These are phyloP conservation scores for Hypoxylon sp. DNA, from an alignment of 2,329 filamentous ascomycete species.

Conservation along the genomic window DNA sequence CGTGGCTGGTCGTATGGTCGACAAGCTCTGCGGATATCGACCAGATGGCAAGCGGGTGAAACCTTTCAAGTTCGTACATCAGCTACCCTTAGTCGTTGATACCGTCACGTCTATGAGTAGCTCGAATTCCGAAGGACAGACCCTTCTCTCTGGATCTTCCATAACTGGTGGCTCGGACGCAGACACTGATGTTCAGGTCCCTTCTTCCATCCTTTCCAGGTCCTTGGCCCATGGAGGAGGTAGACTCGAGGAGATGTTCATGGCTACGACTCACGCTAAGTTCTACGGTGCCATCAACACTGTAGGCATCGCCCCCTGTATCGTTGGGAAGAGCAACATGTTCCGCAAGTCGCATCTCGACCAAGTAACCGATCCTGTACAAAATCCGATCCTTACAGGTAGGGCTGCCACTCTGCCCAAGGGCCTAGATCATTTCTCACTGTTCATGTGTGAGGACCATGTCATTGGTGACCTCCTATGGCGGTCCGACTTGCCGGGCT, in stretches of 20 bases:
- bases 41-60: constrained; percentile 63
- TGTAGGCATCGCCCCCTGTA: constrained; percentile 89
- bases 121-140: constrained; percentile 49
- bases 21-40: constrained; percentile 81
- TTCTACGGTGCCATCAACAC: constrained; percentile 99
- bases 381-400: constrained; percentile 61
- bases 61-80: constrained; percentile 93
- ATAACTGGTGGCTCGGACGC: constrained; percentile 54
- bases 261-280: constrained; percentile 93
- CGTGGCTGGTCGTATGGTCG: constrained; percentile 89
- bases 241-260: constrained; percentile 92
- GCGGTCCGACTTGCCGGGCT: constrained; percentile 75
- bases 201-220: constrained; percentile 50
- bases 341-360: constrained; percentile 94
- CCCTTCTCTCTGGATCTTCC: constrained; percentile 56
- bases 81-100: constrained; percentile 92
- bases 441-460: constrained; percentile 98
- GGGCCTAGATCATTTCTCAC: constrained; percentile 93
- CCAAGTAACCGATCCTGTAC: constrained; percentile 71
- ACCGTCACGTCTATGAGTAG: constrained; percentile 60
- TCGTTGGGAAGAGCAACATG: constrained; percentile 98
- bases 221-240: constrained; percentile 74
- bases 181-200: constrained; percentile 52
- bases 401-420: constrained; percentile 62
- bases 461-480: constrained; percentile 93